A percentile compares a stretch with the other conserved stretches of the same genome.
Evolutionary conservation across 805 yeast species (phyloP).

Genomic region (Myxozyma udenii): DNA sequence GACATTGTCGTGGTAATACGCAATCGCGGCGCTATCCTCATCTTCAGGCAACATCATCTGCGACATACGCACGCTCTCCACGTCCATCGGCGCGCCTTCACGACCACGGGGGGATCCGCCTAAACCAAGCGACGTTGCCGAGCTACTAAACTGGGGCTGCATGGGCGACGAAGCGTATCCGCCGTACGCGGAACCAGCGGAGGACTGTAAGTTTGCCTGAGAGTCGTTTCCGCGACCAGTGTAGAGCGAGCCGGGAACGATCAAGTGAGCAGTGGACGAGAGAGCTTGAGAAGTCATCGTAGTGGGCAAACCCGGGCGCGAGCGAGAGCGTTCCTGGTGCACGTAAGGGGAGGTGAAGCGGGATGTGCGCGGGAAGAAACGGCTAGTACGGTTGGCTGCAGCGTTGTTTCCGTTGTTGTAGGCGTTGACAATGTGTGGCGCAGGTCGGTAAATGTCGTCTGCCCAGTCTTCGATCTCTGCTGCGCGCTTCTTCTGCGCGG

Average conservation of each 20-base stretch:
- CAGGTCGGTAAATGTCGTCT: constrained; percentile 54
- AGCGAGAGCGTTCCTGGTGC: constrained; percentile 19
- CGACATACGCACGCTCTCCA: constrained; percentile 18
- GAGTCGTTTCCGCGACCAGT: constrained; percentile 9
- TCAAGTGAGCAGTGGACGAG: constrained; percentile 29
- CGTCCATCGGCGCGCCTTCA: constrained; percentile 21
- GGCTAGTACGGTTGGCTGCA: constrained; percentile 16
- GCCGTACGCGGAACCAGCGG: constrained; percentile 8
- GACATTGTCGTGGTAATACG: constrained; percentile 58
- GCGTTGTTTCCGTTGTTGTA: constrained; percentile 9
- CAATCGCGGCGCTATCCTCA: constrained; percentile 2
- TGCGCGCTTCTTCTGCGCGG: constrained; percentile 58
- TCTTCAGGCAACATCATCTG: constrained; percentile 8
- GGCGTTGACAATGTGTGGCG: constrained; percentile 43
- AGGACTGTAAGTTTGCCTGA: constrained; percentile 8
- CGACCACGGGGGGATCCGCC: constrained; percentile 13
- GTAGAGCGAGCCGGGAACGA: constrained; percentile 29
- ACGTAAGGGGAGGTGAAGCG: constrained; percentile 27
- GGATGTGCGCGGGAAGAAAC: constrained; percentile 30
- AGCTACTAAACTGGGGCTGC: not conserved
- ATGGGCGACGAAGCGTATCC: constrained; percentile 7
- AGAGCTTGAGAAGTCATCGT: constrained; percentile 33
- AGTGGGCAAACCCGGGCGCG: constrained; percentile 19
- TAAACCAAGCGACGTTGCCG: not conserved
- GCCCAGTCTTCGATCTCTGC: constrained; percentile 83